A percentile compares a stretch with the other conserved stretches of the same genome.
Conservation (phyloP, 2,329 filamentous ascomycete species). For the Ilyonectria robusta region DNA sequence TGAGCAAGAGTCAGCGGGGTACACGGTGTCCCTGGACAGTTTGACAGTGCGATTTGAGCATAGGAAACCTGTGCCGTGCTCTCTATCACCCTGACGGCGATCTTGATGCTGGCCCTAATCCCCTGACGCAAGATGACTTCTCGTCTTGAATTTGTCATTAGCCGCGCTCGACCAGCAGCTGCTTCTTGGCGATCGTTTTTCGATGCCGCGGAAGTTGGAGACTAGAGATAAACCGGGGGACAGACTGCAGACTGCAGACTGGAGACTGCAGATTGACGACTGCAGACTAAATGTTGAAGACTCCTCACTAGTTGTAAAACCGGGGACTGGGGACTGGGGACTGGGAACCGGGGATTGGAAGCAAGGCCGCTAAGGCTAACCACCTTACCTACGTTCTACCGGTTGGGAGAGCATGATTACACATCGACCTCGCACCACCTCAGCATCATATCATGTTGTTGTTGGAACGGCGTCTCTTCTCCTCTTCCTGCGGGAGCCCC, state of each 20-base stretch:
- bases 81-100: background rate
- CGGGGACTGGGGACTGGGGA: background rate
- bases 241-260: background rate
- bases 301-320: background rate
- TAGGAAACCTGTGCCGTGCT: background rate
- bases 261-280: background rate
- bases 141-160: background rate
- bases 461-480: background rate
- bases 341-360: background rate
- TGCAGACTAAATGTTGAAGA: background rate
- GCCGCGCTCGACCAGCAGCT: background rate
- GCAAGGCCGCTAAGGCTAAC: background rate
- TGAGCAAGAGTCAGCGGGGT: background rate
- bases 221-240: background rate
- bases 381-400: background rate
- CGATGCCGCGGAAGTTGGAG: background rate
- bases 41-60: conserved; percentile 2
- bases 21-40: background rate
- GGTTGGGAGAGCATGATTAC: background rate
- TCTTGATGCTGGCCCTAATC: background rate
- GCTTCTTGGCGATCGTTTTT: too few species aligned
- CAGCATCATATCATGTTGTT: background rate
- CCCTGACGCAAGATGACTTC: background rate
- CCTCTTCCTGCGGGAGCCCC: background rate
- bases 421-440: background rate